Base-by-base conservation (phyloP, 2,329 filamentous ascomycete species). In the Fusarium nelsonii region DNA sequence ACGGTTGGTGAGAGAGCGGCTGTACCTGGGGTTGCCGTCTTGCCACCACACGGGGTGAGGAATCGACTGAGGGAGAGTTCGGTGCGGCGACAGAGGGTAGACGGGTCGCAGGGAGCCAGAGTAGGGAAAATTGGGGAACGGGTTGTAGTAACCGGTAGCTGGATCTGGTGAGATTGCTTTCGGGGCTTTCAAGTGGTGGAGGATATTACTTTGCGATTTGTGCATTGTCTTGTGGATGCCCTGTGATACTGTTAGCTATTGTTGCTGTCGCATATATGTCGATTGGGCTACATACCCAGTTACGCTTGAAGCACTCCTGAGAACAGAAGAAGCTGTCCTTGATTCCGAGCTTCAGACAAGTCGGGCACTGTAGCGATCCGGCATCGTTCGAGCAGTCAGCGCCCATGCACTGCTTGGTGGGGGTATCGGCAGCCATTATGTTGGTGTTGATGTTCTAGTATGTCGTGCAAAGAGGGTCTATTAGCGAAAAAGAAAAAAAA, bases 241-340 rank as follows among this genome's bases (percentile, higher is more conserved):
- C 94, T 97, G 75, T 53, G 18, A 44, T 33, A 7, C 37, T 36
- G 58, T 73, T 48, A 72, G 57, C 23, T 53, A 18, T 14, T 12
- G 34, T 45, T 32, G 72, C 74, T 63, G 73, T 71, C 39, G 26
- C 32, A 32, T 45, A 16, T 32, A 51, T 8, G 43, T 43, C 28
- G 18, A 16, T 11, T 30, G 36, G 36, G 40, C 43, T 73, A 73
- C 88, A 74, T 89, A 98, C 96, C 96, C 96, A 99, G 84, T 94
- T 99, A 81, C 90, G 91, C 86, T 97, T 98, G 84, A 99, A 99
- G 85, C 96, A 99, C 74, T 98, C 96, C 81, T 99, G 96, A 30
- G 94, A 94, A 84, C 96, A 99, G 83, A 98, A 99, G 82, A 90
- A 97, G 83, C 93, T 97, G 76, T 96, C 93, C 78, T 94, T 90